Conservation (phyloP, 2,329 filamentous ascomycete genomes). For the Colletotrichum aenigma region DNA sequence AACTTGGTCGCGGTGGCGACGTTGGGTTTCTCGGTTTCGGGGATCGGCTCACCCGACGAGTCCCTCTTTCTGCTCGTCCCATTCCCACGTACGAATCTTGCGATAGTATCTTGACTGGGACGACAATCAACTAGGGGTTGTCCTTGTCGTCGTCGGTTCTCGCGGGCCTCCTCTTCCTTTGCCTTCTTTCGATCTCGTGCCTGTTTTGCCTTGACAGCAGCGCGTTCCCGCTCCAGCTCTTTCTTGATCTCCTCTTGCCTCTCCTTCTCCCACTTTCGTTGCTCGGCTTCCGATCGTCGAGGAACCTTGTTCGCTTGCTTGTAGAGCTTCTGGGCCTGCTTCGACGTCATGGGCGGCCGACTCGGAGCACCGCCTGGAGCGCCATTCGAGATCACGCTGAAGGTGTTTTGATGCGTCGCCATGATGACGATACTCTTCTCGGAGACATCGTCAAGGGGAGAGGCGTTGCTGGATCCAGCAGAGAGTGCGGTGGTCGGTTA, state of each 20-base stretch:
- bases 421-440: slow-evolving; percentile 27
- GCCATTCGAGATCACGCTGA: slow-evolving; percentile 45
- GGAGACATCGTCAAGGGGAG: not conserved
- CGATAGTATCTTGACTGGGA: slow-evolving; percentile 63
- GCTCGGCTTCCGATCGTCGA: slow-evolving; percentile 47
- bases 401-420: slow-evolving; percentile 44
- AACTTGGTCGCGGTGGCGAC: not conserved
- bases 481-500: not conserved
- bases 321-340: slow-evolving; percentile 44
- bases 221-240: slow-evolving; percentile 55
- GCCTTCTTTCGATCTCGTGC: slow-evolving; percentile 60
- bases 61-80: slow-evolving; percentile 32
- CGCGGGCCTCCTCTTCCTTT: slow-evolving; percentile 53
- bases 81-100: slow-evolving; percentile 52
- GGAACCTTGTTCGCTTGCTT: slow-evolving; percentile 39
- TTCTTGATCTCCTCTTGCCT: slow-evolving; percentile 56
- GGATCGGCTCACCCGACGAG: slow-evolving; percentile 5
- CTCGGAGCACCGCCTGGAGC: slow-evolving; percentile 24
- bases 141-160: slow-evolving; percentile 56
- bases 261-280: slow-evolving; percentile 43
- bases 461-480: not conserved
- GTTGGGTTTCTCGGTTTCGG: not conserved
- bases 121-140: slow-evolving; percentile 58
- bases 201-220: slow-evolving; percentile 50
- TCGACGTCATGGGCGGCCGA: slow-evolving; percentile 44